Percentiles rank a stretch among this genome's conserved stretches.
Conservation (phyloP, 768 basidiomycete species). For the Boletus coccyginus region DNA sequence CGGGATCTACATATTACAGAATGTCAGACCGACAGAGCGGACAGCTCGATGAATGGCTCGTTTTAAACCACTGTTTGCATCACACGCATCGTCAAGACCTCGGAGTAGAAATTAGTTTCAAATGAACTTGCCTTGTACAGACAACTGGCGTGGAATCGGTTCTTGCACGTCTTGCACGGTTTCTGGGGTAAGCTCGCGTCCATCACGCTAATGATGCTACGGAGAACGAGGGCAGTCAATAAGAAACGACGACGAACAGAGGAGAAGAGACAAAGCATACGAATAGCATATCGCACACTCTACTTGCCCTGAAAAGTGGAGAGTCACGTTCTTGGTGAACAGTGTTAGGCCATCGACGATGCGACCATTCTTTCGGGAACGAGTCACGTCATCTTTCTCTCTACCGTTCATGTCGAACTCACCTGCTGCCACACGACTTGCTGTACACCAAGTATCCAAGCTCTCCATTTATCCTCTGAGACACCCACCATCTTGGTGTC, state of each 20-base stretch:
- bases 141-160: constrained; percentile 89
- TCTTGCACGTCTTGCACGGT: constrained; percentile 92
- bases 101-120: not conserved
- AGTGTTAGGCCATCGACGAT: constrained; percentile 84
- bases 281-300: constrained; percentile 98
- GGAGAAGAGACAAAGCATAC: constrained; percentile 39
- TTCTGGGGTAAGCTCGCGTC: constrained; percentile 87
- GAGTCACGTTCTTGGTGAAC: constrained; percentile 91
- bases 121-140: constrained; percentile 69
- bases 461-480: constrained; percentile 85
- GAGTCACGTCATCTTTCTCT: not conserved
- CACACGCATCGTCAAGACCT: not conserved
- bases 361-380: constrained; percentile 67
- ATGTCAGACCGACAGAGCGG: constrained; percentile 89
- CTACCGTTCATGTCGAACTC: constrained; percentile 22
- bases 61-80: constrained; percentile 73
- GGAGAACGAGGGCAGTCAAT: not conserved
- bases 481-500: constrained; percentile 86
- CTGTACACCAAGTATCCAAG: constrained; percentile 91
- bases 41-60: constrained; percentile 87
- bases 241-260: not conserved
- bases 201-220: constrained; percentile 85
- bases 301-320: constrained; percentile 93
- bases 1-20: constrained; percentile 34
- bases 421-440: constrained; percentile 89